These are phyloP conservation scores for Trichosanthes truncata DNA, from an alignment of 306 rosid species.

Conservation along the genomic window DNA sequence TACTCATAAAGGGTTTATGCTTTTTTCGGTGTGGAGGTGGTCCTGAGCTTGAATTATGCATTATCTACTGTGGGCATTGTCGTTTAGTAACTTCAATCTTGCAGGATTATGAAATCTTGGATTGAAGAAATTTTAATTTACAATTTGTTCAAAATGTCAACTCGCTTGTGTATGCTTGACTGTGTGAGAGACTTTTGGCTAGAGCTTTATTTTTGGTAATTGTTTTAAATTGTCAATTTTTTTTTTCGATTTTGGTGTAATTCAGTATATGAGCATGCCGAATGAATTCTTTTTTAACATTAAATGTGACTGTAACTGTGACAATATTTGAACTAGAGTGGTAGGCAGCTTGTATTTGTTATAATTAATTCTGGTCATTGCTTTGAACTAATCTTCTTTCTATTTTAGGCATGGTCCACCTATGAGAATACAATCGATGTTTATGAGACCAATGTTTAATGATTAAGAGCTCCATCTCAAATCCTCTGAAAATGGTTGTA, in stretches of 20 bases:
- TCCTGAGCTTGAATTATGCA: not conserved
- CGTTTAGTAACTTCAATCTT: not conserved
- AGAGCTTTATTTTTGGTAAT: not conserved
- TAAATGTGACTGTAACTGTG: not conserved
- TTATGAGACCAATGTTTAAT: constrained; percentile 10
- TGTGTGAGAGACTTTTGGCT: not conserved
- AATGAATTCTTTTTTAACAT: not conserved
- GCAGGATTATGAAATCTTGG: not conserved
- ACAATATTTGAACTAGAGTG: not conserved
- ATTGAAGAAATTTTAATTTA: not conserved
- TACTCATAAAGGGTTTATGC: not conserved
- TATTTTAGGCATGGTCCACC: not conserved
- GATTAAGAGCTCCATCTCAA: constrained; percentile 15
- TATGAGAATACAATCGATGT: not conserved
- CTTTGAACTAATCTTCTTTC: not conserved
- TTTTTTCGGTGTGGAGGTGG: not conserved
- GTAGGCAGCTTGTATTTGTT: not conserved
- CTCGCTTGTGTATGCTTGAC: not conserved
- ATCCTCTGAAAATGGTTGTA: constrained; percentile 33
- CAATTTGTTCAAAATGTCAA: not conserved
- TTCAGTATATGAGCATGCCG: not conserved
- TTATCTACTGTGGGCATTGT: not conserved
- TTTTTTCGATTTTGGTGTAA: not conserved
- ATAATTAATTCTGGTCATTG: not conserved
- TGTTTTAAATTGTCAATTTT: not conserved